Percentiles rank a stretch among this genome's conserved stretches.
Evolutionary conservation across 1,284 basidiomycete genomes (phyloP).

Genomic region (Ganoderma multipileum): DNA sequence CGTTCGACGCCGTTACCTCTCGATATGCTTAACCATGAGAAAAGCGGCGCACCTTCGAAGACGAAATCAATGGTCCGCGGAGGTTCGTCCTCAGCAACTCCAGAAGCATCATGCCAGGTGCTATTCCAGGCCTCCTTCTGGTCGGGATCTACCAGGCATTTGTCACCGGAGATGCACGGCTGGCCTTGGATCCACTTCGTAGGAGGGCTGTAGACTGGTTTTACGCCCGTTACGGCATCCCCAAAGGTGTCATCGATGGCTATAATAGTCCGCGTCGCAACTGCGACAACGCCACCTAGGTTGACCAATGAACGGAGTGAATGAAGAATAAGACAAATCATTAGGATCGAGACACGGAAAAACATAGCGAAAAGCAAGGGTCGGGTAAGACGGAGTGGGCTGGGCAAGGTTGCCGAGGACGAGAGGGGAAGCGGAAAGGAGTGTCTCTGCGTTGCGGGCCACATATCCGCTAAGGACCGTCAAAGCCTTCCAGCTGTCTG

Average conservation of each 20-base stretch:
- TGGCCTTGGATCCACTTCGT: constrained; percentile 21
- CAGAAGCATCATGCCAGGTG: constrained; percentile 27
- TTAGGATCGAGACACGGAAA: background rate
- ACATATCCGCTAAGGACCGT: background rate
- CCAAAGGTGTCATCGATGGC: constrained; percentile 30
- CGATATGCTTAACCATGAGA: background rate
- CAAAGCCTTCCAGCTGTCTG: constrained; percentile 9
- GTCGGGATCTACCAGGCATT: constrained; percentile 20
- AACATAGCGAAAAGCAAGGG: background rate
- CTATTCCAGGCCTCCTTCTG: constrained; percentile 18
- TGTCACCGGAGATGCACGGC: constrained; percentile 10
- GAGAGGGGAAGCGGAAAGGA: background rate
- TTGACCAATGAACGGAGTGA: constrained; percentile 7
- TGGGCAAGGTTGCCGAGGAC: constrained; percentile 1
- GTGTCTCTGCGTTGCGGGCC: constrained; percentile 2
- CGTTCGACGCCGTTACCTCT: background rate
- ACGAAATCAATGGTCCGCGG: constrained; percentile 25
- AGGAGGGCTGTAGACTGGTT: constrained; percentile 22
- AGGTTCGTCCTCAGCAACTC: constrained; percentile 15
- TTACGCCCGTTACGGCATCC: constrained; percentile 22
- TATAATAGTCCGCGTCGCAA: constrained; percentile 10
- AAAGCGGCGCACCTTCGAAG: constrained; percentile 24
- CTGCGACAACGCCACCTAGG: constrained; percentile 11
- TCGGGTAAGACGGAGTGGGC: background rate
- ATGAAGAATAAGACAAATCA: background rate